Evolutionary conservation across 2,329 filamentous ascomycete species (phyloP).

Genomic region (Ophiostoma tasmaniense): DNA sequence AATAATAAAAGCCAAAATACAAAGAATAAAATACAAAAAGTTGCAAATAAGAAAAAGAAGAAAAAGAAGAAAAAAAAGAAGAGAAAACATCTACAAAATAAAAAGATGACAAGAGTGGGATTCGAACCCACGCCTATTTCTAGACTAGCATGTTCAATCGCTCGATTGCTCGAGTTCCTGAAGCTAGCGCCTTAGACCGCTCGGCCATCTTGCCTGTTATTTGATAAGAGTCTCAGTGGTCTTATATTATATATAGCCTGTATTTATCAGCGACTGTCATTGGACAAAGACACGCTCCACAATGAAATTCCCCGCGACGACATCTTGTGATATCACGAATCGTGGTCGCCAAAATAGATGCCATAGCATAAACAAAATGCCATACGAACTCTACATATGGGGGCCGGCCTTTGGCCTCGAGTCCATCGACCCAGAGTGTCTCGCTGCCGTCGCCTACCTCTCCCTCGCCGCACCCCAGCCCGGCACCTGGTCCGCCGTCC

Average conservation of each 20-base stretch:
- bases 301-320: not conserved
- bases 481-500: constrained; percentile 58
- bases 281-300: not conserved
- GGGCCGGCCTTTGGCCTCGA: constrained; percentile 80
- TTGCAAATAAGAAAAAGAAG: not conserved
- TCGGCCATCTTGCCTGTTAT: constrained; percentile 16
- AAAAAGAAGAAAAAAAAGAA: not conserved
- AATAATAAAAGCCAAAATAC: too few relatives aligned
- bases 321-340: not conserved
- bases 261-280: too few relatives aligned
- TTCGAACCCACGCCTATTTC: constrained; percentile 17
- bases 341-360: not conserved
- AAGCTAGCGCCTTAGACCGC: constrained; percentile 17
- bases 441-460: constrained; percentile 73
- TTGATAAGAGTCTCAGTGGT: not conserved
- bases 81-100: not conserved
- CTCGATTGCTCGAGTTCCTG: constrained; percentile 1
- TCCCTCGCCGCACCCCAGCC: constrained; percentile 40
- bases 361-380: constrained; percentile 19
- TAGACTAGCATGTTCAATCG: constrained; percentile 15
- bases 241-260: not conserved
- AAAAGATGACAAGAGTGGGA: constrained; percentile 17
- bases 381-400: constrained; percentile 78
- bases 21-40: not conserved
- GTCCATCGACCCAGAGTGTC: constrained; percentile 85